Conservation (phyloP, 1,284 basidiomycete species). For the Apiotrichum mycotoxinovorans region DNA sequence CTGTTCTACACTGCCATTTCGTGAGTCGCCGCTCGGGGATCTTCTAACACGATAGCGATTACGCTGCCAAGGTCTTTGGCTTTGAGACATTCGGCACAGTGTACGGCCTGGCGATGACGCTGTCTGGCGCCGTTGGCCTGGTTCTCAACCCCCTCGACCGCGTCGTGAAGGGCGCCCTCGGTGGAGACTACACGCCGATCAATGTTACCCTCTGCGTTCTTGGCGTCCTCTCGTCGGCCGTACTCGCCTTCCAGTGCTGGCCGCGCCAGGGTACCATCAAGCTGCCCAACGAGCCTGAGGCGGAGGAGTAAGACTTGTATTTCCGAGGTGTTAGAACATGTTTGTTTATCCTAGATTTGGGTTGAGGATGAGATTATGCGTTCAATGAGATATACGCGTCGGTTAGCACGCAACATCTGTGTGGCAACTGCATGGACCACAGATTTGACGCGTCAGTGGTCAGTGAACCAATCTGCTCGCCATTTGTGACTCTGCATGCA, state of each 20-base stretch:
- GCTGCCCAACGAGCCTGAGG: too few relatives aligned
- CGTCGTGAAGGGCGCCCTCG: conserved; percentile 37
- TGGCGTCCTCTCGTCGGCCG: conserved; percentile 26
- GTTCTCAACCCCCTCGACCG: conserved; percentile 40
- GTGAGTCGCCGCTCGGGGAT: conserved; percentile 4
- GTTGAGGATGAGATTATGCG: too few relatives aligned
- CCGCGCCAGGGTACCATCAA: too few relatives aligned
- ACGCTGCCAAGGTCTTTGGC: conserved; percentile 39
- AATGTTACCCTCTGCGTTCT: conserved; percentile 34
- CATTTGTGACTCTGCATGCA: too few relatives aligned
- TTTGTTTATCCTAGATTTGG: too few relatives aligned
- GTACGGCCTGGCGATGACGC: conserved; percentile 44
- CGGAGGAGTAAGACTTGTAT: too few relatives aligned
- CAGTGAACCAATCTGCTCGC: too few relatives aligned
- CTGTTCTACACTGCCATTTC: conserved; percentile 46
- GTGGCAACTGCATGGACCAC: too few relatives aligned
- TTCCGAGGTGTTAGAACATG: too few relatives aligned
- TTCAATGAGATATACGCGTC: too few relatives aligned
- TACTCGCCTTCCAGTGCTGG: conserved; percentile 16
- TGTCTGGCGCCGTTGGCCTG: conserved; percentile 46
- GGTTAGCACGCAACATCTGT: too few relatives aligned
- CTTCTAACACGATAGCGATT: conserved; percentile 25
- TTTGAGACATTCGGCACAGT: conserved; percentile 45
- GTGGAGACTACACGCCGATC: conserved; percentile 41
- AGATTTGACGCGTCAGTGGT: too few relatives aligned